Evolutionary conservation across 1,284 basidiomycete species (phyloP), one percentile per base, ranked within the genome.

Genomic region (Apiotrichum mycotoxinovorans): DNA sequence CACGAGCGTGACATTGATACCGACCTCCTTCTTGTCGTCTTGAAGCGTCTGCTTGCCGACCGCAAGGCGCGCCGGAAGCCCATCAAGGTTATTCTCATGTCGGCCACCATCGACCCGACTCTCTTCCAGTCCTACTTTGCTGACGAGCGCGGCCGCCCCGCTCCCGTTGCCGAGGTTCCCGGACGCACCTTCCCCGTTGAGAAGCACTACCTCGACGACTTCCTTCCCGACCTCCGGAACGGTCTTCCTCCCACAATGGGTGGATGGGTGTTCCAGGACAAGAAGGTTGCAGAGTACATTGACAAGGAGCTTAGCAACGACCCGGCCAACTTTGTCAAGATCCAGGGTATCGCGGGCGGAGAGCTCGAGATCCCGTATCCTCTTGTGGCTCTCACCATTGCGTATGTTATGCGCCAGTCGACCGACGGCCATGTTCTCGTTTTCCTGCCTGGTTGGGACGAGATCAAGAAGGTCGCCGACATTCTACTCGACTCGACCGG

Each of bases 1-100:
- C 94, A 98, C 75, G 93, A 97, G 76, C 86, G 94, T 33, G 93
- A 96, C 69, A 86, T 97, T 56, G 93, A 97, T 72, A 96, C 91
- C 0, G 95, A 98, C 75, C 79, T 98, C 46, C 78, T 95, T 46
- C 83, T 98, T 11, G 91, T 95, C 56, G 91, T 95, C 15, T 82
- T 98, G 63, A 94, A 95, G 78, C 85, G 89, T 23, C 77, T 96
- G 22, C 75, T 96, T 64, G 84, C 83, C 8, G 87, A 93, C 63
- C 84, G 93, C 63, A 86, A 84, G 68, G 80, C 83, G 4, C 84
- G 85, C 63, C 83, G 84, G 33, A 83, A 85, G 50, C 88, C 91
- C 12, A 79, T 98, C 76, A 95, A 92, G 76, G 82, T 98, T 62
- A 79, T 97, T 43, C 83, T 98, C 54, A 97, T 97, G 93, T 95